Base-by-base conservation (phyloP, 345 rosid genomes). In the Hibiscus syriacus region DNA sequence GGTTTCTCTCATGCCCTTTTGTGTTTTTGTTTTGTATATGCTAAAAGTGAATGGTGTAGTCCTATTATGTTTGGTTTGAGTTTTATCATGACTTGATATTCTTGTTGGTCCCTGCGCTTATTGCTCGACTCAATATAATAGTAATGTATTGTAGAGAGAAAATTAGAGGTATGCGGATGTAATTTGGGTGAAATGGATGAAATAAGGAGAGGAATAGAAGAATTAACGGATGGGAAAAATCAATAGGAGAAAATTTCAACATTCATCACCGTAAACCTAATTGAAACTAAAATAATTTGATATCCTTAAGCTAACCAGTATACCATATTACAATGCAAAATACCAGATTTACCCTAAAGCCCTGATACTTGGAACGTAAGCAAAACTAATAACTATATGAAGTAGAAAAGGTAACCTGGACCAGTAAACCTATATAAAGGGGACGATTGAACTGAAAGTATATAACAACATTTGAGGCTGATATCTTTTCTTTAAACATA, bases 1-100 rank as follows among this genome's bases (percentile, higher is more conserved):
- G 99, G 97, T 92, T 83, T 73, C 53, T 64, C 72, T 76, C 72
- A 70, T 73, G 67, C 59, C 16, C 57, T 54, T 48, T 17, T 54
- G 57, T 54, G 57, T 54, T 54, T 54, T 54, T 20, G 56, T 10
- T 11, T 54, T 23, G 10, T 54, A 25, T 25, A 12, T 54, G 57
- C 57, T 54, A 54, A 23, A 54, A 54, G 7, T 54, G 30, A 54
- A 23, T 54, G 29, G 57, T 23, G 57, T 54, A 5, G 12, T 23
- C 30, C 30, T 23, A 54, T 25, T 54, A 54, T 38, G 41, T 25
- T 54, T 54, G 57, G 57, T 23, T 54, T 54, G 57, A 11, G n/a
- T 54, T 54, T 54, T 54, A 54, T 54, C 23, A 23, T 54, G 57
- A 54, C 27, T 1, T 0, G 30, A 11, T 54, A 23, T 54, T 54